Conservation (phyloP, 2,329 filamentous ascomycete species). For the Microdochium bolleyi region DNA sequence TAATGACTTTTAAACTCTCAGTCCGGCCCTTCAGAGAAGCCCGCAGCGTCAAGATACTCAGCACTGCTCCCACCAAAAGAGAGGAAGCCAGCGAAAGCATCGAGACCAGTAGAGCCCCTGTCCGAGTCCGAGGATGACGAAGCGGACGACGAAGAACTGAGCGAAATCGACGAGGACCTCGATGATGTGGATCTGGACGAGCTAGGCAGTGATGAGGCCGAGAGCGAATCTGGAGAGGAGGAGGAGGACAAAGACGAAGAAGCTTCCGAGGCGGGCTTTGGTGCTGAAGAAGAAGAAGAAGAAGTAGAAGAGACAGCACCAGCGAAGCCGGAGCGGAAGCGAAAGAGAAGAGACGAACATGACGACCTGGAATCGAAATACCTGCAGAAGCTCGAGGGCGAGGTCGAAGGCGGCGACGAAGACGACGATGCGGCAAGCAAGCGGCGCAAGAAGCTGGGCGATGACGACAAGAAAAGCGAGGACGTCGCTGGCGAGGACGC, state of each 20-base stretch:
- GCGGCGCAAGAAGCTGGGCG: constrained; percentile 42
- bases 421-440: constrained; percentile 42
- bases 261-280: constrained; percentile 25
- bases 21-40: constrained; percentile 42
- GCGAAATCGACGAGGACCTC: constrained; percentile 25
- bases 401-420: constrained; percentile 39
- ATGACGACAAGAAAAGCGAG: constrained; percentile 19
- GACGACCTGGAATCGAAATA: constrained; percentile 67
- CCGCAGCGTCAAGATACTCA: constrained; percentile 35
- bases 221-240: constrained; percentile 27
- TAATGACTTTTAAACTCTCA: constrained; percentile 15
- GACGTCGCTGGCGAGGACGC: constrained; percentile 4
- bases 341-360: constrained; percentile 60
- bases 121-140: constrained; percentile 13
- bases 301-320: no score
- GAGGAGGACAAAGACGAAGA: constrained; percentile 35
- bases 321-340: constrained; percentile 48
- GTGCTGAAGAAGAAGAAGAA: constrained; percentile 27
- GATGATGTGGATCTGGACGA: constrained; percentile 21
- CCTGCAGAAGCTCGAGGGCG: constrained; percentile 45
- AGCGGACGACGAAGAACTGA: constrained; percentile 21
- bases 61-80: constrained; percentile 22
- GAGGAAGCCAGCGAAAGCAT: constrained; percentile 21
- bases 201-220: constrained; percentile 16
- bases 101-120: constrained; percentile 12